Base-by-base conservation (phyloP, 345 rosid species). In the Kernera saxatilis region DNA sequence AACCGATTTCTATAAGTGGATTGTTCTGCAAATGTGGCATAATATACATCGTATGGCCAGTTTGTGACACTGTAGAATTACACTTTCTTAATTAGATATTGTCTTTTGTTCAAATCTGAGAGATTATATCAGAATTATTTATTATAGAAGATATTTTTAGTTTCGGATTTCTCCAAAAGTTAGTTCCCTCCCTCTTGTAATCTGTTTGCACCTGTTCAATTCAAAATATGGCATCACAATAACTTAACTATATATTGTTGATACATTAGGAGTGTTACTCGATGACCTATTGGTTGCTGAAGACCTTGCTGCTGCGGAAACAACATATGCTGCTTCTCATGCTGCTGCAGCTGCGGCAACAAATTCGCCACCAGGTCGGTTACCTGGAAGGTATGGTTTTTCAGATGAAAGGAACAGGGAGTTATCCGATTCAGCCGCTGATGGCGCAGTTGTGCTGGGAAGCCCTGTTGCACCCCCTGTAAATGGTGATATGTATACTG, bases 201-300 rank as follows among this genome's bases (percentile, higher is more conserved):
- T 60, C n/a, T 13, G 45, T 41, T 39, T 52, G 41, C 45, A 30
- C 50, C 12, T 68, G 3, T 67, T 68, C n/a, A 54, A 19, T 40
- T 40, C 29, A 19, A 33, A 41, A 46, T 37, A 75, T 17, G 32
- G 78, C 44, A 60, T 44, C 15, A 53, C 19, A 26, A 52, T 7
- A 30, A 49, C 69, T 56, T 56, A 62, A 13, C 56, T 36, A 37
- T 74, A 57, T 5, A n/a, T 64, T 60, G 21, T 67, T 70, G 49
- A 22, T 81, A 65, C 73, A 76, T 30, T 45, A 89, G 97, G 97
- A 54, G 96, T 89, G 69, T 77, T 91, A 83, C 93, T 91, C 58
- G 97, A 89, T 87, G 97, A 89, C 79, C 81, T 91, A 57, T 91
- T 91, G 80, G 96, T 87, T 79, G 93, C 97, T 79, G 97, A 91